Evolutionary conservation across 805 yeast genomes (phyloP), one percentile per base, ranked within the genome.

Genomic region (Zygoascus flipseniorum): DNA sequence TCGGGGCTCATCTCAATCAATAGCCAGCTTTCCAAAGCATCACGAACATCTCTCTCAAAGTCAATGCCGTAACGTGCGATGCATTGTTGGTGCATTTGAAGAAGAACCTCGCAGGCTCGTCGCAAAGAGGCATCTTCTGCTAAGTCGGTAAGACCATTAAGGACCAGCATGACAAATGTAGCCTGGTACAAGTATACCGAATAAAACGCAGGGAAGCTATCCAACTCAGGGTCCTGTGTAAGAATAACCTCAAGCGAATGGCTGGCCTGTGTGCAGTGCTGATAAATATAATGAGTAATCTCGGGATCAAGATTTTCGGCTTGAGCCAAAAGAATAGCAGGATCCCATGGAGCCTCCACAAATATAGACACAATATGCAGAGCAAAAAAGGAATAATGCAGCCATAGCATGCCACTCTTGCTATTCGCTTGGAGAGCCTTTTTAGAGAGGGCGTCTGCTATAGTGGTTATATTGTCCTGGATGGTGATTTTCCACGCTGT

Each of bases 281-380:
- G 11, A 19, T 46, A 31, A n/a, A 46, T 31, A 16, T 31, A 31
- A 26, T 31, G 26, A 13, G 16, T 28, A 2, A 31, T 31, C 10
- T 32, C 41, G 18, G n/a, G 3, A 16, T 31, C 32, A 14, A 46
- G 41, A 16, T 31, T 46, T 16, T 31, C 18, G 9, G 26, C 23
- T 19, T 42, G 44, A n/a, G 39, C 31, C 37, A 46, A 19, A 10
- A 46, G n/a, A 11, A 31, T 14, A 5, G 32, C 16, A 16, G 42
- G 41, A 19, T 46, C 49, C 49, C 49, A 46, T 11, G 49, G 49
- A 16, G 31, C 37, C 26, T 46, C 42, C 11, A 31, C 26, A 32
- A 46, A 46, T 31, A 31, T 16, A 8, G 49, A 46, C 14, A 46
- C 20, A 16, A 16, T 31, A 19, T 46, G 26, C 3, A 31, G 26